Percentiles rank a stretch among this genome's conserved stretches.
Evolutionary conservation across 768 basidiomycete genomes (phyloP).

Genomic region (Lactarius akahatsu): DNA sequence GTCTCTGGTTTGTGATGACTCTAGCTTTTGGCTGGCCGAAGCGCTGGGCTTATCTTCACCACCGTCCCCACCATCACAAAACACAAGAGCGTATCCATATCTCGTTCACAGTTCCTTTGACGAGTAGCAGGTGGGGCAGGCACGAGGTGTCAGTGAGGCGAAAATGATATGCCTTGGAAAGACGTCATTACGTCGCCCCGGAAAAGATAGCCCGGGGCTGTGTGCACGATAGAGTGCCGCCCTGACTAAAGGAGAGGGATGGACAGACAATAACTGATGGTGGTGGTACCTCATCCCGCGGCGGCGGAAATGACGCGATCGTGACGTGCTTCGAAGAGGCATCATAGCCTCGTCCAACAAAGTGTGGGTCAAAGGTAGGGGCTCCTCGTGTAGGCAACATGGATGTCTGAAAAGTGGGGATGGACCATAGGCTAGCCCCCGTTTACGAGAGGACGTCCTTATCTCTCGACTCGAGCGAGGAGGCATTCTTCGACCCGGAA

Average conservation of each 20-base stretch:
- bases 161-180: conserved; percentile 1
- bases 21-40: not conserved
- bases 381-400: conserved; percentile 20
- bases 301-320: conserved; percentile 10
- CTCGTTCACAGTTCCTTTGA: not conserved
- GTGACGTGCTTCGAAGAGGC: not conserved
- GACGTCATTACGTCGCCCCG: conserved; percentile 3
- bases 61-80: not conserved
- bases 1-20: conserved; percentile 2
- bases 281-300: not conserved
- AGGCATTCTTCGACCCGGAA: not conserved
- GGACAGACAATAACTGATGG: conserved; percentile 12
- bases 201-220: not conserved
- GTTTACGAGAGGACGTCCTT: conserved; percentile 16
- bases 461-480: conserved; percentile 8
- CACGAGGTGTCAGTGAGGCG: conserved; percentile 15
- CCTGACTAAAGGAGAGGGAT: not conserved
- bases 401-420: conserved; percentile 1
- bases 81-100: conserved; percentile 1
- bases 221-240: not conserved
- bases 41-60: conserved; percentile 12
- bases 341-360: conserved; percentile 12
- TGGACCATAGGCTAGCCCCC: conserved; percentile 17
- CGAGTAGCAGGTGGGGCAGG: not conserved
- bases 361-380: not conserved